These are phyloP conservation scores for Huntiella omanensis DNA, from an alignment of 2,329 filamentous ascomycete species.

Conservation along the genomic window DNA sequence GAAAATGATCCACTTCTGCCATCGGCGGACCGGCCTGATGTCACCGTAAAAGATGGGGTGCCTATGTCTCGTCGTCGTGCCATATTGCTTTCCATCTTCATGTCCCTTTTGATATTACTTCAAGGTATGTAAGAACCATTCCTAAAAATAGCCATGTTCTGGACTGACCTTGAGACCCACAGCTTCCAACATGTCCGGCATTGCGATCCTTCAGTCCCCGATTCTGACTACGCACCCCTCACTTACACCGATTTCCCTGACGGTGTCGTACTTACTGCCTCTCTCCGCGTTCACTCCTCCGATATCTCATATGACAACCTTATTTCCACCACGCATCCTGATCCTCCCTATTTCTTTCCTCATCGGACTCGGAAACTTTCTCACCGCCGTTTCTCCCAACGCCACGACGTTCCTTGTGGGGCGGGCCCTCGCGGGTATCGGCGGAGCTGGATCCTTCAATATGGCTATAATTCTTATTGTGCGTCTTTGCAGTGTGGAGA, in stretches of 20 bases:
- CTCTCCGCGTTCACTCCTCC: slow-evolving; percentile 48
- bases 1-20: no score
- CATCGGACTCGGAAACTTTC: slow-evolving; percentile 40
- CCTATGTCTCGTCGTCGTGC: not conserved
- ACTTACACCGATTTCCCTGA: slow-evolving; percentile 28
- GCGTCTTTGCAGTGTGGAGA: slow-evolving; percentile 48
- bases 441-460: slow-evolving; percentile 53
- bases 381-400: slow-evolving; percentile 41
- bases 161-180: not conserved
- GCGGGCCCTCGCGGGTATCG: slow-evolving; percentile 47
- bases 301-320: slow-evolving; percentile 50
- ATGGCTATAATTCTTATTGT: slow-evolving; percentile 58
- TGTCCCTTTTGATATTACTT: slow-evolving; percentile 9
- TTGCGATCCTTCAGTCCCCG: slow-evolving; percentile 61
- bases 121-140: slow-evolving; percentile 5
- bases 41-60: not conserved
- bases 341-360: slow-evolving; percentile 40
- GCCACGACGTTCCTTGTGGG: slow-evolving; percentile 50
- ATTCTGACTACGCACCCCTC: slow-evolving; percentile 39
- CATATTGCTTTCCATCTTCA: slow-evolving; percentile 1
- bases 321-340: slow-evolving; percentile 52
- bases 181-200: slow-evolving; percentile 57
- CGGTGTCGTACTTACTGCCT: slow-evolving; percentile 49
- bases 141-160: not conserved
- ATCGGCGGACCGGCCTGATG: no score